A percentile compares a stretch with the other conserved stretches of the same genome.
phyloP scores from a whole-genome alignment of 768 basidiomycete genomes.

The Hemileccinum rubropunctum region DNA sequence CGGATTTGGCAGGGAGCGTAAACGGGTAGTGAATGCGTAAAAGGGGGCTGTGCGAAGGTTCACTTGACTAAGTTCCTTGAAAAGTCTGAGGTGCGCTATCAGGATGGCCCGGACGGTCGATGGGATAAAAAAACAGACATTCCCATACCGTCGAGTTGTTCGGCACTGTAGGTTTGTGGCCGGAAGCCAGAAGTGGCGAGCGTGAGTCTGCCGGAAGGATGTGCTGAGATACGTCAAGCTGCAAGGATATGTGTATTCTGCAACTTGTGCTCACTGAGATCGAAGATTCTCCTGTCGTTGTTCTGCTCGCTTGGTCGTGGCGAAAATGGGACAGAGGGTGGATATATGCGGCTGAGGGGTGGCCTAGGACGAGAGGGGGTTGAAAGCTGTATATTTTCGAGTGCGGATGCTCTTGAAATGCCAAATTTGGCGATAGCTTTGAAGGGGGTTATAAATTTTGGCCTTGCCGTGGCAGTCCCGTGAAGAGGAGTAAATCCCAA shows the following conservation, averaged over 20 bases:
- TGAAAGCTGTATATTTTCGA: constrained; percentile 1
- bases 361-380: not conserved
- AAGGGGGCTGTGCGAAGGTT: constrained; percentile 53
- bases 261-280: constrained; percentile 39
- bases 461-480: constrained; percentile 31
- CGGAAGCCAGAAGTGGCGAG: constrained; percentile 48
- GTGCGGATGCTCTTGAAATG: constrained; percentile 17
- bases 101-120: not conserved
- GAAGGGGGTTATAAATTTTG: constrained; percentile 61
- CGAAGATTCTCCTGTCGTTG: constrained; percentile 29
- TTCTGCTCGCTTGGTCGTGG: constrained; percentile 8
- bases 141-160: constrained; percentile 48
- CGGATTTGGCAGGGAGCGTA: constrained; percentile 27
- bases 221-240: constrained; percentile 23
- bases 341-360: constrained; percentile 20
- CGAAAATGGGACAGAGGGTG: constrained; percentile 15
- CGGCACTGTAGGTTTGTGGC: constrained; percentile 44
- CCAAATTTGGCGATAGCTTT: constrained; percentile 50
- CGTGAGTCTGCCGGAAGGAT: constrained; percentile 38
- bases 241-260: not conserved
- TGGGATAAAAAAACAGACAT: constrained; percentile 41
- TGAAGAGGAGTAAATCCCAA: constrained; percentile 23
- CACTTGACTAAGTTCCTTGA: constrained; percentile 51
- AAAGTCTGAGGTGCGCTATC: constrained; percentile 38
- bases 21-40: constrained; percentile 53